These are phyloP conservation scores for Fusarium subglutinans DNA, from an alignment of 2,329 filamentous ascomycete species.

Conservation along the genomic window DNA sequence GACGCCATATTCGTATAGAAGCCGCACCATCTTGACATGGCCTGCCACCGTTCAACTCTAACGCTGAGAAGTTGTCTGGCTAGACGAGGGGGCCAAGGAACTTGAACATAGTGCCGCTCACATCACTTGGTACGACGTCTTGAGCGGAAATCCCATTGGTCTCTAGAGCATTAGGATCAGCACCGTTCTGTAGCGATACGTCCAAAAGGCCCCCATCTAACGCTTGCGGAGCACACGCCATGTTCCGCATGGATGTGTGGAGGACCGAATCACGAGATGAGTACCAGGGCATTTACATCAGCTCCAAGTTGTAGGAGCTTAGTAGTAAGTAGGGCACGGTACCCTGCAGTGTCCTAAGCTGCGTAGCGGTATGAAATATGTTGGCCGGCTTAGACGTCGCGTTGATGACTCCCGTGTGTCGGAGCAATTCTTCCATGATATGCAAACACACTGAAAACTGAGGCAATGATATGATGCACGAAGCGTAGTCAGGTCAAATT, in stretches of 20 bases:
- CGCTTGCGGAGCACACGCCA: neutral
- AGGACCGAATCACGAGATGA: too few relatives aligned
- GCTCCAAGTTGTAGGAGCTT: accelerated
- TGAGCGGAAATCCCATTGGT: too few relatives aligned
- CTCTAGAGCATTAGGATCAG: neutral
- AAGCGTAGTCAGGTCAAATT: accelerated
- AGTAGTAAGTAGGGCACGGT: accelerated
- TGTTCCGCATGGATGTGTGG: neutral
- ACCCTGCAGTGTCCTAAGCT: neutral
- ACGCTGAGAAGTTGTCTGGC: too few relatives aligned
- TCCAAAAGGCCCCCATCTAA: neutral
- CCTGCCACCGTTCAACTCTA: neutral
- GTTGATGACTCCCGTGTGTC: accelerated
- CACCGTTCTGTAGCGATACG: too few relatives aligned
- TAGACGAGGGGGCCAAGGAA: too few relatives aligned
- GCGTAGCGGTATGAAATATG: too few relatives aligned
- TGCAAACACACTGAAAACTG: neutral
- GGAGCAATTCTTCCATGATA: neutral
- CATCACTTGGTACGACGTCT: too few relatives aligned
- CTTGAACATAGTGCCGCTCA: too few relatives aligned
- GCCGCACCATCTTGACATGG: too few relatives aligned
- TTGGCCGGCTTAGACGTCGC: accelerated
- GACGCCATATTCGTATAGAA: neutral
- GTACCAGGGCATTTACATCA: too few relatives aligned
- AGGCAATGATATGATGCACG: accelerated